phyloP scores from a whole-genome alignment of 371 early-diverging fungal genomes.

The Apophysomyces elegans region DNA sequence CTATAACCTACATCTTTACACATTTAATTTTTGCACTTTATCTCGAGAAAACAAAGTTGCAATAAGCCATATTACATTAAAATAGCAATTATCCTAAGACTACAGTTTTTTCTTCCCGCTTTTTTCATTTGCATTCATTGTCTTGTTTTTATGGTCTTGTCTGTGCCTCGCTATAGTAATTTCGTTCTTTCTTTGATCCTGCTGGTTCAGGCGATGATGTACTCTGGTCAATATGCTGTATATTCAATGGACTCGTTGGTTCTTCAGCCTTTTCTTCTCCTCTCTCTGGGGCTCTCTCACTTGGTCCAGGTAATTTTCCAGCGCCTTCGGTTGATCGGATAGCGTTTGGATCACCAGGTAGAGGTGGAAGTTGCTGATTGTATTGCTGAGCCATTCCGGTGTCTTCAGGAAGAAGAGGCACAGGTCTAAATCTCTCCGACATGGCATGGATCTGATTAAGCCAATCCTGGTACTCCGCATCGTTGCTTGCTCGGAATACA shows the following conservation, averaged over 20 bases:
- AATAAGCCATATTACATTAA: too few relatives aligned
- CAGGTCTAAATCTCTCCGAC: constrained; percentile 23
- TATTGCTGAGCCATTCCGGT: background rate
- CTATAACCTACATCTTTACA: too few relatives aligned
- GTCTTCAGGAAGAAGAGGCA: constrained; percentile 15
- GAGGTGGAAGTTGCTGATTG: background rate
- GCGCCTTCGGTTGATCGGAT: background rate
- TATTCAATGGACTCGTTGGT: background rate
- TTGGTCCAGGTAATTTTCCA: background rate
- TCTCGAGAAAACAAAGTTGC: too few relatives aligned
- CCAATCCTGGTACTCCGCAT: constrained; percentile 28
- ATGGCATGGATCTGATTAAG: constrained; percentile 17
- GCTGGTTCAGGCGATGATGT: background rate
- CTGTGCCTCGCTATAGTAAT: background rate
- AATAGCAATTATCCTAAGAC: too few relatives aligned
- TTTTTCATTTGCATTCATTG: too few relatives aligned
- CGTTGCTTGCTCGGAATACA: constrained; percentile 22
- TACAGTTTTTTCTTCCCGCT: too few relatives aligned
- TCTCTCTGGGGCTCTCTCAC: background rate
- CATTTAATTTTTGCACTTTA: too few relatives aligned
- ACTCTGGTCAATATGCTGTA: background rate
- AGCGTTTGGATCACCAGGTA: background rate
- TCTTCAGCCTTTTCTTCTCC: background rate
- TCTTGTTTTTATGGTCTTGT: background rate
- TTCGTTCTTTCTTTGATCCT: background rate